Evolutionary conservation across 768 basidiomycete species (phyloP).

Genomic region (Paxillus rubicundulus): DNA sequence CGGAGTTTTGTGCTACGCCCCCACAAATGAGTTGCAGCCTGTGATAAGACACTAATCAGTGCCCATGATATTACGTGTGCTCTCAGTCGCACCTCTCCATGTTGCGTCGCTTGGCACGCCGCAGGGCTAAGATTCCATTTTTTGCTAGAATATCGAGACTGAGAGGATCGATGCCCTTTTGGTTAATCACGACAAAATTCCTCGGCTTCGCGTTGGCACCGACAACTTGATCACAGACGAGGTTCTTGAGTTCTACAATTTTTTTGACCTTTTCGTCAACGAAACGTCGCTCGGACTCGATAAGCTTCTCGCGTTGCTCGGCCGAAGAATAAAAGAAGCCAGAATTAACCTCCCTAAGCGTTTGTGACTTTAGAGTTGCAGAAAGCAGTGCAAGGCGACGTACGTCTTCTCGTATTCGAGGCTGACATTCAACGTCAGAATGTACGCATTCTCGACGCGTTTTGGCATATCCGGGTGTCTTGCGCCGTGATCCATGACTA

Average conservation of each 20-base stretch:
- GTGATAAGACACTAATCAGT: constrained; percentile 13
- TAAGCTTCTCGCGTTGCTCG: constrained; percentile 97
- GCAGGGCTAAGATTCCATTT: constrained; percentile 91
- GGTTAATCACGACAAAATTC: constrained; percentile 94
- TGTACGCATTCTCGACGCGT: constrained; percentile 92
- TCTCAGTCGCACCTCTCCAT: constrained; percentile 80
- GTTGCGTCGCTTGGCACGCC: constrained; percentile 95
- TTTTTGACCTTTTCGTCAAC: constrained; percentile 94
- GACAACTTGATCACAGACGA: constrained; percentile 91
- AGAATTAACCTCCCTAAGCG: constrained; percentile 91
- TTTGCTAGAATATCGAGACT: constrained; percentile 94
- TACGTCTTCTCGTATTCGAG: constrained; percentile 99
- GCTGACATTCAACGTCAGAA: constrained; percentile 94
- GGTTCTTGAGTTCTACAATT: constrained; percentile 94
- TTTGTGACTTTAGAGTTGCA: constrained; percentile 19
- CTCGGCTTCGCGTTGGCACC: constrained; percentile 78
- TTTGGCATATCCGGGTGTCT: constrained; percentile 99
- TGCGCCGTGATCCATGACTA: constrained; percentile 96
- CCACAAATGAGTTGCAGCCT: constrained; percentile 94
- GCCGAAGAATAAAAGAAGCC: constrained; percentile 99
- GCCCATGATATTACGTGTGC: constrained; percentile 32
- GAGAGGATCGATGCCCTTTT: constrained; percentile 98
- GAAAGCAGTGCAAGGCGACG: constrained; percentile 34
- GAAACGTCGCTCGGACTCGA: constrained; percentile 93
- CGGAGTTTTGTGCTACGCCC: constrained; percentile 94